Percentiles rank a stretch among this genome's conserved stretches.
Evolutionary conservation across 106 monocot species (phyloP).

Genomic region (Acanthochlamys bracteata): DNA sequence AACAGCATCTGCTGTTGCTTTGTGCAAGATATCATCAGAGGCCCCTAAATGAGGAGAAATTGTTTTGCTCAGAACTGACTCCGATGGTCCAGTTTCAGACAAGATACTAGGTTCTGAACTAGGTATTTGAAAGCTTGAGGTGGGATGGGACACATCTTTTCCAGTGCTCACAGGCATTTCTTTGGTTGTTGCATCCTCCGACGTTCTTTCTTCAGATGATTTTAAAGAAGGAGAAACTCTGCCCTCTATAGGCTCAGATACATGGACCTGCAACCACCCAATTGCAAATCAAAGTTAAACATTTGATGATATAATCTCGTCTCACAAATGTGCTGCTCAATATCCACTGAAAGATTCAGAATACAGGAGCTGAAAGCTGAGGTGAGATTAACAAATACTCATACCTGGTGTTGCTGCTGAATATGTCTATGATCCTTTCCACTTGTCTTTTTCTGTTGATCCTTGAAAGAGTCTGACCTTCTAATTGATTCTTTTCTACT

Average conservation of each 20-base stretch:
- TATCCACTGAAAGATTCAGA: not conserved
- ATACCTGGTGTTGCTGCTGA: slow-evolving; percentile 34
- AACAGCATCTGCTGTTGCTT: slow-evolving; percentile 4
- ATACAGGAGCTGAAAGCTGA: not conserved
- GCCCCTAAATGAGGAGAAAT: slow-evolving; percentile 6
- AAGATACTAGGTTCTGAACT: slow-evolving; percentile 1
- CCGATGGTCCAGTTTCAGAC: slow-evolving; percentile 7
- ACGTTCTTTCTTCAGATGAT: not conserved
- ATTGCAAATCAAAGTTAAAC: not conserved
- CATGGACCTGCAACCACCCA: slow-evolving; percentile 20
- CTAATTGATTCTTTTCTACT: slow-evolving; percentile 25
- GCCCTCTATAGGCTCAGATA: slow-evolving; percentile 1
- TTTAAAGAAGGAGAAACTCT: not conserved
- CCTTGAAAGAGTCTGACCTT: slow-evolving; percentile 37
- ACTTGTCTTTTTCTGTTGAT: slow-evolving; percentile 23
- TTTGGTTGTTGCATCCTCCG: not conserved
- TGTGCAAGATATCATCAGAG: slow-evolving; percentile 11
- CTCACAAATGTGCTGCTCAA: not conserved
- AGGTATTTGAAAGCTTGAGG: slow-evolving; percentile 1
- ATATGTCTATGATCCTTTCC: slow-evolving; percentile 27
- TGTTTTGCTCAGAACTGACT: slow-evolving; percentile 6
- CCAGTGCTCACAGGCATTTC: not conserved
- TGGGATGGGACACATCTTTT: slow-evolving; percentile 7
- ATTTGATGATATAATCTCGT: not conserved
- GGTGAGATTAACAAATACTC: not conserved